Evolutionary conservation across 805 yeast genomes (phyloP).

Genomic region (Naumovozyma castellii): DNA sequence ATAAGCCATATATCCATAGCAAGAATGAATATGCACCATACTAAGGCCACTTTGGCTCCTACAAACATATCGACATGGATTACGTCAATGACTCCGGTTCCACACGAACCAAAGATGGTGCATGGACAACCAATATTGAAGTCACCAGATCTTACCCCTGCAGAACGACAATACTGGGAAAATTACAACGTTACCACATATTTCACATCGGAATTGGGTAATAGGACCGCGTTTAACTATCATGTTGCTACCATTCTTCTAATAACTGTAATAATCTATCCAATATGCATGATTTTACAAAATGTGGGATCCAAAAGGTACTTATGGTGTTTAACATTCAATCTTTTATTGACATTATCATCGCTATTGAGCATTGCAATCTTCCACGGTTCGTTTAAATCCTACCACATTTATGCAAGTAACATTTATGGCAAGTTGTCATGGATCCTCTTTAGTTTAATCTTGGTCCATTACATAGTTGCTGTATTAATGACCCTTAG

Average conservation of each 20-base stretch:
- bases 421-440: conserved; percentile 66
- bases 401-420: conserved; percentile 45
- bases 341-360: conserved; percentile 36
- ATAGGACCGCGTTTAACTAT: conserved; percentile 41
- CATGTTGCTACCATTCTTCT: conserved; percentile 42
- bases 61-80: conserved; percentile 1
- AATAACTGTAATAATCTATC: conserved; percentile 51
- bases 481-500: conserved; percentile 39
- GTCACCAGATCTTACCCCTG: conserved; percentile 51
- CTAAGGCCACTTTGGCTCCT: conserved; percentile 1
- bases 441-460: conserved; percentile 44
- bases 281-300: conserved; percentile 56
- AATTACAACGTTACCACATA: conserved; percentile 68
- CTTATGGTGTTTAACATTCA: conserved; percentile 45
- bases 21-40: background rate
- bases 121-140: conserved; percentile 72
- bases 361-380: conserved; percentile 49
- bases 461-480: conserved; percentile 44
- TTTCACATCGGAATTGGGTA: conserved; percentile 43
- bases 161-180: conserved; percentile 71
- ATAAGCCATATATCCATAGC: background rate
- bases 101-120: conserved; percentile 35
- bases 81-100: conserved; percentile 29
- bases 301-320: conserved; percentile 50
- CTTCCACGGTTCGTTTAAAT: conserved; percentile 49